Percentiles rank a stretch among this genome's conserved stretches.
phyloP scores from a whole-genome alignment of 2,329 filamentous ascomycete genomes.

The Bipolaris cookei region DNA sequence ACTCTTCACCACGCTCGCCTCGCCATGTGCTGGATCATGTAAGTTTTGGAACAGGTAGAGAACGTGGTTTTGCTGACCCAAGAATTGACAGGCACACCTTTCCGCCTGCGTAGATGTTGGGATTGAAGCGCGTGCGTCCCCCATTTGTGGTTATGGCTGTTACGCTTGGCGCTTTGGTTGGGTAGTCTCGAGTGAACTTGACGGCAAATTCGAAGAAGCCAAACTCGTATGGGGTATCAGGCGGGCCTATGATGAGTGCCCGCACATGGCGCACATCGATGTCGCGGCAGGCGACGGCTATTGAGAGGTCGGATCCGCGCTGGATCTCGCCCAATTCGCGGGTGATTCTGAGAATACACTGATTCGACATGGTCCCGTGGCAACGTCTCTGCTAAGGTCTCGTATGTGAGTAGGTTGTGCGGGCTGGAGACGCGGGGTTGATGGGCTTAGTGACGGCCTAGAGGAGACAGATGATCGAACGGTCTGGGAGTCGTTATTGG shows the following conservation, averaged over 20 bases:
- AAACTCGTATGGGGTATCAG: conserved; percentile 94
- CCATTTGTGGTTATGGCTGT: conserved; percentile 82
- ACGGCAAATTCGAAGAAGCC: conserved; percentile 94
- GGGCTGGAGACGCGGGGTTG: conserved; percentile 1
- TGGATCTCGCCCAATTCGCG: conserved; percentile 88
- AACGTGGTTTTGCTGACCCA: conserved; percentile 62
- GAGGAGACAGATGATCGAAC: not conserved
- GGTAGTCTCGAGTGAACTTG: conserved; percentile 85
- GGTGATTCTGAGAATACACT: conserved; percentile 86
- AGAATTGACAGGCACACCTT: conserved; percentile 95
- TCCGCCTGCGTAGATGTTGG: conserved; percentile 90
- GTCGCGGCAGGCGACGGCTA: conserved; percentile 87
- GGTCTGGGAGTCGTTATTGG: not conserved
- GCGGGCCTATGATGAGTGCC: conserved; percentile 88
- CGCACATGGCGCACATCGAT: conserved; percentile 86
- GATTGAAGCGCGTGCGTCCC: conserved; percentile 91
- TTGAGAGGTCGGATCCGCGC: conserved; percentile 80
- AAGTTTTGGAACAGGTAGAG: not conserved
- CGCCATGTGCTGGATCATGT: conserved; percentile 77
- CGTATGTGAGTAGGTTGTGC: not conserved
- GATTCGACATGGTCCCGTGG: conserved; percentile 69
- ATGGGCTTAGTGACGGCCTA: not conserved
- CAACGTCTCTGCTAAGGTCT: conserved; percentile 7
- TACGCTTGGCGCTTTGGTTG: conserved; percentile 66
- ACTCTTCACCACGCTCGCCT: conserved; percentile 87